Conservation (phyloP, 75 land plant genomes). For the Isoetes taiwanensis region DNA sequence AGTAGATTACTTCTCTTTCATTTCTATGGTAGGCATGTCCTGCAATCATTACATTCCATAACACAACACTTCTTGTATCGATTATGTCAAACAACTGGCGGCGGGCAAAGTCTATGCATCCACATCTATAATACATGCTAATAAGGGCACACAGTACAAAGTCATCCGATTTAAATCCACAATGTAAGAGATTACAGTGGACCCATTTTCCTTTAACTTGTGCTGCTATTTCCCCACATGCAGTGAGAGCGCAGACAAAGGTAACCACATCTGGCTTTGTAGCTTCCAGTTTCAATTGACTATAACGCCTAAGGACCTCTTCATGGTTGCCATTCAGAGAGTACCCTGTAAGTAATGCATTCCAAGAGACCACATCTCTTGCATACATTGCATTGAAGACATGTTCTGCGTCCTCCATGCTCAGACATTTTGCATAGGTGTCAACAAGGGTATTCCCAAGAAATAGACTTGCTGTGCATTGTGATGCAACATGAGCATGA, state of each 20-base stretch:
- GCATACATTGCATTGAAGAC: constrained; percentile 11
- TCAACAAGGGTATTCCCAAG: constrained; percentile 5
- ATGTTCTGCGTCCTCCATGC: constrained; percentile 13
- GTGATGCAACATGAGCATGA: not conserved
- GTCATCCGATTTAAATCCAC: too few species aligned
- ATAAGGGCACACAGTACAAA: too few species aligned
- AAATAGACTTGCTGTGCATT: not conserved
- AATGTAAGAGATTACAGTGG: too few species aligned
- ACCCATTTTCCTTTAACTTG: too few species aligned
- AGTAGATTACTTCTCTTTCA: too few species aligned
- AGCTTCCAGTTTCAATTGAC: constrained; percentile 16
- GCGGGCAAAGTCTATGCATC: too few species aligned
- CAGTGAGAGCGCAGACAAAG: constrained; percentile 28
- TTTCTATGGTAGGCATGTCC: too few species aligned
- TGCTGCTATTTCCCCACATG: constrained; percentile 41
- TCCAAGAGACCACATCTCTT: constrained; percentile 41
- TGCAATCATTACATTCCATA: too few species aligned
- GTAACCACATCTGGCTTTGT: constrained; percentile 20
- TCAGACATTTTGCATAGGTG: constrained; percentile 12
- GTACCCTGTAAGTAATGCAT: constrained; percentile 35
- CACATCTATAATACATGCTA: too few species aligned
- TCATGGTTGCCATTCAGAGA: constrained; percentile 9
- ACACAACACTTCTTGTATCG: too few species aligned
- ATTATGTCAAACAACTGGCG: too few species aligned
- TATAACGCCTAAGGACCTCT: constrained; percentile 29